Evolutionary conservation across 2,329 filamentous ascomycete genomes (phyloP).

Genomic region (Fusarium verrucosum): DNA sequence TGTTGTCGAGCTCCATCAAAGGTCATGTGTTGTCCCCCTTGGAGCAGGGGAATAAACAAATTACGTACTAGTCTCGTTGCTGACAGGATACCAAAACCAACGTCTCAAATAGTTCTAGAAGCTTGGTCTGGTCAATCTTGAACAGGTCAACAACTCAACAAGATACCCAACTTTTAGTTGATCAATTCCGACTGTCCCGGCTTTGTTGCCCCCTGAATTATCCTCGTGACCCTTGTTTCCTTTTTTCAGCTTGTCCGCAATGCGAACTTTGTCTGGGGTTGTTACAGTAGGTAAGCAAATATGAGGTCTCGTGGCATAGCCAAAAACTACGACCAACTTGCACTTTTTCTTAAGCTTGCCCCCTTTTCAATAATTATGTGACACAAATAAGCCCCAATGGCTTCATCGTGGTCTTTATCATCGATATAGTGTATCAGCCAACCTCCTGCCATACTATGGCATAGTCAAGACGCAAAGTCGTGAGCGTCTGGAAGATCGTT

Average conservation of each 20-base stretch:
- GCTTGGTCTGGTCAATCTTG: slow-evolving; percentile 8
- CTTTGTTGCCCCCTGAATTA: neutral
- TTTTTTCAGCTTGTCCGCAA: neutral
- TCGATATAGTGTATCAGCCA: neutral
- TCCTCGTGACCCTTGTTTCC: neutral
- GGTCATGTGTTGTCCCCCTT: slow-evolving; percentile 40
- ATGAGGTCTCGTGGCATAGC: neutral
- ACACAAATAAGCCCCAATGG: neutral
- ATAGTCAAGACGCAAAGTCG: neutral
- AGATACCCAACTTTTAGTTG: neutral
- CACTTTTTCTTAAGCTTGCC: neutral
- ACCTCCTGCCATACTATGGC: neutral
- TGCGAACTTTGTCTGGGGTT: neutral
- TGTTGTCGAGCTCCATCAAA: slow-evolving; percentile 36
- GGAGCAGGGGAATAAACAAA: slow-evolving; percentile 32
- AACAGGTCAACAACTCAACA: slow-evolving; percentile 19
- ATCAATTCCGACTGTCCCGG: neutral
- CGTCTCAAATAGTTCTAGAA: slow-evolving; percentile 16
- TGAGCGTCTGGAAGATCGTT: neutral
- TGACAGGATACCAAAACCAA: slow-evolving; percentile 15
- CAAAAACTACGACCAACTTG: neutral
- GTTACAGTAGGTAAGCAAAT: neutral
- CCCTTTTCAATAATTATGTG: neutral
- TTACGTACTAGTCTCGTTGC: slow-evolving; percentile 42
- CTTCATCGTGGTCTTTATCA: neutral